A percentile compares a stretch with the other conserved stretches of the same genome.
Conservation (phyloP, 768 basidiomycete genomes). For the Tricholoma sp. region DNA sequence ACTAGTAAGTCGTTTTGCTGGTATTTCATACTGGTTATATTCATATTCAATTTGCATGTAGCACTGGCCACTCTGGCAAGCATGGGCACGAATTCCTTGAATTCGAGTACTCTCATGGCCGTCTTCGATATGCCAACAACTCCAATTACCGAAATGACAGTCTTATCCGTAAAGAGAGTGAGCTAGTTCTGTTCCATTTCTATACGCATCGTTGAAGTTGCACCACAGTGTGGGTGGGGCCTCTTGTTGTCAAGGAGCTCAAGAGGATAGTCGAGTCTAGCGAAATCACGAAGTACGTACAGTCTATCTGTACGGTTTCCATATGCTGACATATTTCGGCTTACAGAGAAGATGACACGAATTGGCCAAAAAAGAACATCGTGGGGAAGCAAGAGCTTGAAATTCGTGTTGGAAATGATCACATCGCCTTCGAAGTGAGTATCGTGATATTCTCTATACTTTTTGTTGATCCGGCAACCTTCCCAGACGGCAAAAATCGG, state of each 20-base stretch:
- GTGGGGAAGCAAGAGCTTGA: constrained; percentile 98
- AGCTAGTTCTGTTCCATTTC: constrained; percentile 25
- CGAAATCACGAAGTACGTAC: constrained; percentile 86
- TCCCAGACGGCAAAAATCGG: constrained; percentile 95
- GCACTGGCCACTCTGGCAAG: constrained; percentile 97
- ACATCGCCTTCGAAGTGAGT: constrained; percentile 93
- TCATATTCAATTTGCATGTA: constrained; percentile 22
- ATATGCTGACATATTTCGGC: neutral
- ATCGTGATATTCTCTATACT: neutral
- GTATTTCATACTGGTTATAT: neutral
- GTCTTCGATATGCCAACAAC: constrained; percentile 97
- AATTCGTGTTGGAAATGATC: constrained; percentile 89
- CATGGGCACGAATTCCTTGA: constrained; percentile 98
- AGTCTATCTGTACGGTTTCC: neutral
- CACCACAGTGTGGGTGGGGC: constrained; percentile 87
- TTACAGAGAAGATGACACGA: constrained; percentile 90
- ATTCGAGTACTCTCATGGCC: constrained; percentile 96
- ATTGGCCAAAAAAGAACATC: constrained; percentile 99
- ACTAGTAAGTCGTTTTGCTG: constrained; percentile 33
- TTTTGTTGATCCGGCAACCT: neutral
- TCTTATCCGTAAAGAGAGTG: constrained; percentile 98
- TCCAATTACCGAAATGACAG: constrained; percentile 98
- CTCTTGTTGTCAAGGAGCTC: constrained; percentile 88
- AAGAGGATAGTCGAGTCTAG: constrained; percentile 91
- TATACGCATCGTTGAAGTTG: neutral